Evolutionary conservation across 768 basidiomycete species (phyloP), one percentile per base, ranked within the genome.

Genomic region (Lentinula edodes): DNA sequence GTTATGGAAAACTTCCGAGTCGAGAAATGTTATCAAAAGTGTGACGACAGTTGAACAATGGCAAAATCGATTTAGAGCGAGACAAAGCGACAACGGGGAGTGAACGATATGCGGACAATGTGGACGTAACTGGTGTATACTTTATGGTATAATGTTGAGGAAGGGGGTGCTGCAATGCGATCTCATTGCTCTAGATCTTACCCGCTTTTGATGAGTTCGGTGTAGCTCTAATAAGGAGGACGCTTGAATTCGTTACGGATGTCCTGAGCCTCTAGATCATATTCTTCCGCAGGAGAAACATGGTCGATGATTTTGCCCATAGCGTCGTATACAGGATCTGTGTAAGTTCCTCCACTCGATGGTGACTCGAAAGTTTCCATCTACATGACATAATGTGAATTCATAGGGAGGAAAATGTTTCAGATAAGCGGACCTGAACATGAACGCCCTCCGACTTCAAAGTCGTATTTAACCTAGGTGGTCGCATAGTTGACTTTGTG

Each of bases 361-460:
- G 62, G 62, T 23, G 62, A 63, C 41, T 63, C 58, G 62, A 63
- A 63, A 35, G 62, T 63, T 46, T 63, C 62, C 62, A 63, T 63
- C 62, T 60, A 28, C 3, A 41, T 10, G 36, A 43, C 2, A 28
- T 5, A 20, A 32, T 36, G 48, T 50, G 35, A 9, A 18, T 59
- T 41, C 5, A 35, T 34, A 8, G 43, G 43, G 13, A 28, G 5
- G 4, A 58, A 20, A 5, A n/a, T 12, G 15, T 8, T 32, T 10
- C 9, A 58, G 32, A 43, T 32, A n/a, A 52, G 28, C 39, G 8
- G 9, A 60, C 59, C 51, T 63, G 62, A 39, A 63, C 62, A 34
- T 63, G 62, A 23, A 63, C 62, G 9, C 62, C 62, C 34, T 63
- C 62, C 28, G 50, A 39, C 51, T 60, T 59, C 32, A 56, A 5